These are phyloP conservation scores for Massariosphaeria phaeospora DNA, from an alignment of 495 filamentous ascomycete species.

Conservation along the genomic window DNA sequence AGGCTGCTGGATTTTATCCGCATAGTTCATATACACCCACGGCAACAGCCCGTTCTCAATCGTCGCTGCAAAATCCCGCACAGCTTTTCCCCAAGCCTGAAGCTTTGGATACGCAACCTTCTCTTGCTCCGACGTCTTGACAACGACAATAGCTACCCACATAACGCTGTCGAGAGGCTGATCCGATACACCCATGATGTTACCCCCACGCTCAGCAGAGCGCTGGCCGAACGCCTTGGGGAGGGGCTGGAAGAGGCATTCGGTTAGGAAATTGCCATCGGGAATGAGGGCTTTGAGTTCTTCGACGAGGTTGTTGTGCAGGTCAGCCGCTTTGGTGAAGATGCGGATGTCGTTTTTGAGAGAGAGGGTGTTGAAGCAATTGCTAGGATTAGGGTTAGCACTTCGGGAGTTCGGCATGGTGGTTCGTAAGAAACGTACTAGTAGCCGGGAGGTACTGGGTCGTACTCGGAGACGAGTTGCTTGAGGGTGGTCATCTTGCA, in stretches of 20 bases:
- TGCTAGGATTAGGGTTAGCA: slow-evolving; percentile 9
- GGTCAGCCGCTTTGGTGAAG: slow-evolving; percentile 15
- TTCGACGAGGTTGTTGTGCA: slow-evolving; percentile 15
- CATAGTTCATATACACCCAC: slow-evolving; percentile 18
- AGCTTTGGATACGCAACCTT: slow-evolving; percentile 7
- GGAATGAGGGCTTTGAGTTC: slow-evolving; percentile 11
- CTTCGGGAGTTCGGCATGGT: slow-evolving; percentile 1
- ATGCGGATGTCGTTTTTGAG: slow-evolving; percentile 18
- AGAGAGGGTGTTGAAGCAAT: slow-evolving; percentile 6
- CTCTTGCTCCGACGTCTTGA: slow-evolving; percentile 9
- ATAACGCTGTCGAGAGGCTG: not conserved
- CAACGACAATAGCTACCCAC: slow-evolving; percentile 2
- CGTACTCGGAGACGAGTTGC: slow-evolving; percentile 10
- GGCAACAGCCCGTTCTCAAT: slow-evolving; percentile 2
- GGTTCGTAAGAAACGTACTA: not conserved
- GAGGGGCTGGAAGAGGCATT: slow-evolving; percentile 22
- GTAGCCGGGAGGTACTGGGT: slow-evolving; percentile 3
- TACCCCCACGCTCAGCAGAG: slow-evolving; percentile 15
- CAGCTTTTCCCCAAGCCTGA: not conserved
- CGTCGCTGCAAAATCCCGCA: not conserved
- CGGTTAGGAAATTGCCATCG: slow-evolving; percentile 4
- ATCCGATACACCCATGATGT: slow-evolving; percentile 10
- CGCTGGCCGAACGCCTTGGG: slow-evolving; percentile 1
- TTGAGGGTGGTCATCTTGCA: slow-evolving; percentile 11
- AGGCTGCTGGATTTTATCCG: slow-evolving; percentile 3